A percentile compares a stretch with the other conserved stretches of the same genome.
Evolutionary conservation across 2,329 filamentous ascomycete genomes (phyloP).

Genomic region (Podosphaera aphanis): DNA sequence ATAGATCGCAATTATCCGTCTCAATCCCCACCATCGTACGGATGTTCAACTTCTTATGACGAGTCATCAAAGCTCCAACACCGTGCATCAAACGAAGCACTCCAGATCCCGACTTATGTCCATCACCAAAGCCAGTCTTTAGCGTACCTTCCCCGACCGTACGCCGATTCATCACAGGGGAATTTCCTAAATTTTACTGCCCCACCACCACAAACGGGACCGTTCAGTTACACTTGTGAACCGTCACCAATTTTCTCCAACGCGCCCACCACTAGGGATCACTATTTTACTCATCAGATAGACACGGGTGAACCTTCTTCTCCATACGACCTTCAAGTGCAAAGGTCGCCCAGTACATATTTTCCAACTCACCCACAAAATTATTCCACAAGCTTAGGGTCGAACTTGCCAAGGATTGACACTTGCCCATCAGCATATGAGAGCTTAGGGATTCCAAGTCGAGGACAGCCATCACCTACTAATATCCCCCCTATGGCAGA

Average conservation of each 20-base stretch:
- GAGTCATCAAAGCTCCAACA: slow-evolving; percentile 6
- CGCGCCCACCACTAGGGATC: slow-evolving; percentile 3
- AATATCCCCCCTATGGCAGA: not conserved
- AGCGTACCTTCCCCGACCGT: slow-evolving; percentile 4
- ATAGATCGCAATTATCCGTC: slow-evolving; percentile 5
- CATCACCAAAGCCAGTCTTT: slow-evolving; percentile 4
- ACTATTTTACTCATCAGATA: slow-evolving; percentile 5
- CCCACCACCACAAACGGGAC: slow-evolving; percentile 3
- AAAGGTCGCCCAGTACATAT: slow-evolving; percentile 6
- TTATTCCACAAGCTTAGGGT: not conserved
- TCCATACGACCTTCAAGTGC: slow-evolving; percentile 5
- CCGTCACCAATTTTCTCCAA: slow-evolving; percentile 4
- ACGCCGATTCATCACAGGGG: slow-evolving; percentile 4
- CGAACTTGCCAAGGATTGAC: not conserved
- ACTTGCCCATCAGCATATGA: not conserved
- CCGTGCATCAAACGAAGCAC: slow-evolving; percentile 7
- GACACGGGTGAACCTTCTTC: slow-evolving; percentile 5
- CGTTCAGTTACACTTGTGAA: slow-evolving; percentile 4
- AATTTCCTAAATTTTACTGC: slow-evolving; percentile 3
- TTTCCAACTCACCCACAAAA: slow-evolving; percentile 5
- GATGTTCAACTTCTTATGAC: slow-evolving; percentile 6
- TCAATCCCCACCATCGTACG: slow-evolving; percentile 5
- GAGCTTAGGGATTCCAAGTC: not conserved
- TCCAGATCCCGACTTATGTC: slow-evolving; percentile 5
- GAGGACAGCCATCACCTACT: not conserved